phyloP scores from a whole-genome alignment of 352 stramenopile species.

The Pythium myriotylum region DNA sequence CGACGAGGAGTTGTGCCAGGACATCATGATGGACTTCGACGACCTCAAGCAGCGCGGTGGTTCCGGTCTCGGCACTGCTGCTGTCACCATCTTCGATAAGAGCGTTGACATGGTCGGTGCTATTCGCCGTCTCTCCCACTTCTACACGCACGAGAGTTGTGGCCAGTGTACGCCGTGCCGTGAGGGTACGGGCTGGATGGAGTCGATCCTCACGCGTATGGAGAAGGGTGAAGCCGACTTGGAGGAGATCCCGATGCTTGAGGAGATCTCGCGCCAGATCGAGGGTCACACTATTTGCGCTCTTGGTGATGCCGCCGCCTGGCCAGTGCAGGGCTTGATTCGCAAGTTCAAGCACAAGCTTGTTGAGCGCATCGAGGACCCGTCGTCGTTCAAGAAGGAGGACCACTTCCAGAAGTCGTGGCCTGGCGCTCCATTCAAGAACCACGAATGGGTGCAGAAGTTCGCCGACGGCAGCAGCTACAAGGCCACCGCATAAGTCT shows the following conservation, averaged over 20 bases:
- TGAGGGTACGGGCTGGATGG: constrained; percentile 97
- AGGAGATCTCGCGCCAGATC: constrained; percentile 99
- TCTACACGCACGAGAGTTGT: constrained; percentile 99
- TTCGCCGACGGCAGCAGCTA: constrained; percentile 93
- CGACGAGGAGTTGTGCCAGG: constrained; percentile 92
- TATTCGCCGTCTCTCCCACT: constrained; percentile 98
- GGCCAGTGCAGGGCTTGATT: constrained; percentile 99
- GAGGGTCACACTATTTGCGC: constrained; percentile 99
- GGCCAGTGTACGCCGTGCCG: constrained; percentile 99
- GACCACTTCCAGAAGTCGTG: constrained; percentile 96
- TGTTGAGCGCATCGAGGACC: constrained; percentile 97
- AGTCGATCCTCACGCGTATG: constrained; percentile 98
- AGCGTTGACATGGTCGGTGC: constrained; percentile 99
- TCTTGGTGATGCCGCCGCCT: constrained; percentile 98
- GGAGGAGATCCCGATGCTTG: constrained; percentile 99
- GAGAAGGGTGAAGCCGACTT: constrained; percentile 97
- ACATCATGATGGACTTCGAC: constrained; percentile 99
- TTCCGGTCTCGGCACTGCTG: constrained; percentile 97
- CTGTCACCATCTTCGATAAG: constrained; percentile 99
- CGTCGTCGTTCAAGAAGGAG: constrained; percentile 92
- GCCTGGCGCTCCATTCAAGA: constrained; percentile 95
- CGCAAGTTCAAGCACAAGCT: constrained; percentile 99
- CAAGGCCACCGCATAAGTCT: constrained; percentile 64
- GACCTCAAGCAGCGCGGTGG: constrained; percentile 95
- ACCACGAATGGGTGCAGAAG: constrained; percentile 94